Conservation (phyloP, 2,329 filamentous ascomycete genomes). For the Microsporum canis region DNA sequence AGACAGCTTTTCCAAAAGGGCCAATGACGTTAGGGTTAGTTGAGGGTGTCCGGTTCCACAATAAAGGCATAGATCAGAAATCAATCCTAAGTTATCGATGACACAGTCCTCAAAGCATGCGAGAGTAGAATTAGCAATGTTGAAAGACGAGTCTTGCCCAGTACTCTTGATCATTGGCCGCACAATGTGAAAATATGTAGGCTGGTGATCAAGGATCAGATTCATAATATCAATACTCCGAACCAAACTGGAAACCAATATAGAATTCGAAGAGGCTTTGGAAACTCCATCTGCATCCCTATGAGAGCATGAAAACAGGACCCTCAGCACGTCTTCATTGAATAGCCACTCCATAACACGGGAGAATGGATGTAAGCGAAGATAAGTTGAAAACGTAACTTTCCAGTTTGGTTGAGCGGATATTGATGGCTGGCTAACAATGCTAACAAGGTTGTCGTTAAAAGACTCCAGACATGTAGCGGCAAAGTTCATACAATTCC, state of each 20-base stretch:
- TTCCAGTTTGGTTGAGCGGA: conserved; percentile 62
- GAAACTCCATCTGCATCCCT: conserved; percentile 63
- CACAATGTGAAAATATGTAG: conserved; percentile 84
- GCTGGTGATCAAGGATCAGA: conserved; percentile 71
- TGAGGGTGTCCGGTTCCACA: conserved; percentile 73
- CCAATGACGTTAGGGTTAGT: conserved; percentile 67
- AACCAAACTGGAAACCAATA: conserved; percentile 66
- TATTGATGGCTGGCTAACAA: conserved; percentile 68
- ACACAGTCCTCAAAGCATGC: conserved; percentile 89
- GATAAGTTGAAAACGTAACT: conserved; percentile 60
- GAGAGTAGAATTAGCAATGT: conserved; percentile 63
- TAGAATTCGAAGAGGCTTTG: conserved; percentile 62
- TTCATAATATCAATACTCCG: conserved; percentile 75
- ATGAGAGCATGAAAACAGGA: conserved; percentile 67
- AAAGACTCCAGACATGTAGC: conserved; percentile 69
- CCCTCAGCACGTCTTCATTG: conserved; percentile 74
- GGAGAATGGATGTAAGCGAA: conserved; percentile 80
- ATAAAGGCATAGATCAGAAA: conserved; percentile 76
- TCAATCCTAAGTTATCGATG: conserved; percentile 63
- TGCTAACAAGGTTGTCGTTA: conserved; percentile 83
- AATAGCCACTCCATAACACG: conserved; percentile 98
- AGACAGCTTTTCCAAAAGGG: conserved; percentile 74
- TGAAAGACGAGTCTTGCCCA: conserved; percentile 45
- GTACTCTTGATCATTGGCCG: conserved; percentile 63
- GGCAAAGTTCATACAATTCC: conserved; percentile 75